Percentiles rank a stretch among this genome's conserved stretches.
These are phyloP conservation scores for Corrigiola litoralis DNA, from an alignment of 179 eudicot species.

Conservation along the genomic window DNA sequence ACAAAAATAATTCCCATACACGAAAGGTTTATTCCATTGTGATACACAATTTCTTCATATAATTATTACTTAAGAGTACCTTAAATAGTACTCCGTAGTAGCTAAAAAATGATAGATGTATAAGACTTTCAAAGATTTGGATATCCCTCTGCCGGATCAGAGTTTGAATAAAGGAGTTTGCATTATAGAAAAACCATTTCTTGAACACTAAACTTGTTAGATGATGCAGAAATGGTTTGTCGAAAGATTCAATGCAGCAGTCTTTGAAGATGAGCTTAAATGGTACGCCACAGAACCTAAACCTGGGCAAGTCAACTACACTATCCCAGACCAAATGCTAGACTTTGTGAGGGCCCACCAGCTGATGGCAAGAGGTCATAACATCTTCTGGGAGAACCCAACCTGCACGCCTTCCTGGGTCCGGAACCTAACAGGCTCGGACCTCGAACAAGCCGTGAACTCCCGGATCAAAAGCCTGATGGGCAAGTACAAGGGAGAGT, in stretches of 20 bases:
- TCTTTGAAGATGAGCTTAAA: constrained; percentile 80
- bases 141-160: too few relatives aligned
- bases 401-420: constrained; percentile 59
- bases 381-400: constrained; percentile 89
- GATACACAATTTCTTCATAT: too few relatives aligned
- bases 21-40: too few relatives aligned
- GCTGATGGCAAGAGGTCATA: constrained; percentile 67
- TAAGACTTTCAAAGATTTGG: too few relatives aligned
- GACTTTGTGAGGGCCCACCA: constrained; percentile 55
- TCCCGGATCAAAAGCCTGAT: constrained; percentile 56
- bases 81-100: too few relatives aligned
- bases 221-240: constrained; percentile 65
- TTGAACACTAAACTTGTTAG: background rate
- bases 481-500: constrained; percentile 58
- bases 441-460: constrained; percentile 46
- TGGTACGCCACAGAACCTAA: constrained; percentile 69
- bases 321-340: constrained; percentile 66
- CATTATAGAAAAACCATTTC: background rate
- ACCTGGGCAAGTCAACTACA: constrained; percentile 57
- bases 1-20: too few relatives aligned
- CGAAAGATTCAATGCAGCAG: constrained; percentile 74
- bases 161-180: too few relatives aligned
- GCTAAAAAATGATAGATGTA: too few relatives aligned
- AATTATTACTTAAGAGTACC: too few relatives aligned
- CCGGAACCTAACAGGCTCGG: constrained; percentile 46